phyloP scores from a whole-genome alignment of 306 rosid species.

The Cercis canadensis region DNA sequence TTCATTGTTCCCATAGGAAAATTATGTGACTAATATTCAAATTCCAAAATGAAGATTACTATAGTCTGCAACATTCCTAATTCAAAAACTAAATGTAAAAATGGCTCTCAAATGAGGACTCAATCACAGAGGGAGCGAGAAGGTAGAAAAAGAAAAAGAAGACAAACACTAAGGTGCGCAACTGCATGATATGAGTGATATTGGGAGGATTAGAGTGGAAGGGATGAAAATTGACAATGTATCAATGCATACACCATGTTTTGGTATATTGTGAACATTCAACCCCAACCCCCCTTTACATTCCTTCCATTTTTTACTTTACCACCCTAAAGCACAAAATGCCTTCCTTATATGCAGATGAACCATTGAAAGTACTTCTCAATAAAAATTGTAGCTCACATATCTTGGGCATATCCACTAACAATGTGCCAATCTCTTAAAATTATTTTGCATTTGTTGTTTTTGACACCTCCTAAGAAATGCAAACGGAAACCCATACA shows the following conservation, averaged over 20 bases:
- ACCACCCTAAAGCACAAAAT: not conserved
- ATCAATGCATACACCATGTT: not conserved
- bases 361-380: not conserved
- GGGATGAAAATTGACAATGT: not conserved
- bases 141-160: not conserved
- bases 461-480: conserved; percentile 4
- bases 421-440: conserved; percentile 11
- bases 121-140: no score
- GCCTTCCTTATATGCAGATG: not conserved
- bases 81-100: not conserved
- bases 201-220: not conserved
- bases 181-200: not conserved
- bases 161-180: no score
- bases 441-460: conserved; percentile 3
- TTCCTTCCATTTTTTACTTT: conserved; percentile 13
- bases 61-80: not conserved
- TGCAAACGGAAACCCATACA: not conserved
- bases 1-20: conserved; percentile 10
- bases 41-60: conserved; percentile 20
- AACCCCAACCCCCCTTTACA: not conserved
- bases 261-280: not conserved
- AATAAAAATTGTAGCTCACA: not conserved
- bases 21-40: conserved; percentile 5
- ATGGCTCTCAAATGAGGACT: not conserved
- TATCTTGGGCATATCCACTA: not conserved